Percentiles rank a stretch among this genome's conserved stretches.
These are phyloP conservation scores for Xanthoconium stramineum DNA, from an alignment of 768 basidiomycete species.

Conservation along the genomic window DNA sequence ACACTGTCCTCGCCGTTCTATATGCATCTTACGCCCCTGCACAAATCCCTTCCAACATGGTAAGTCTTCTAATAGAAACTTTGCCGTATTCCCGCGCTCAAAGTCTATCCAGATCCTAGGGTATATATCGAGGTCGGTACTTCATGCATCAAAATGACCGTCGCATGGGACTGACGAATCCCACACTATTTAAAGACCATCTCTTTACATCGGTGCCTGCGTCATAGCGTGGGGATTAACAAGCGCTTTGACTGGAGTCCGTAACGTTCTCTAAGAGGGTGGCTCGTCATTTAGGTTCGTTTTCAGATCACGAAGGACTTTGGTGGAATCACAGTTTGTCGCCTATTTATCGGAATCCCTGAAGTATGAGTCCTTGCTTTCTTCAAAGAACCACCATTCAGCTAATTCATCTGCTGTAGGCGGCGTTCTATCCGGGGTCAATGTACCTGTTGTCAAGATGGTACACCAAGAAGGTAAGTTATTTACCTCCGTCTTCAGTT, in stretches of 20 bases:
- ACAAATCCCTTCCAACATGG: slow-evolving; percentile 69
- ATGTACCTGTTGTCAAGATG: slow-evolving; percentile 48
- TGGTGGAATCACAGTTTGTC: slow-evolving; percentile 51
- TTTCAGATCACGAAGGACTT: slow-evolving; percentile 52
- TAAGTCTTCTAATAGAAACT: slow-evolving; percentile 14
- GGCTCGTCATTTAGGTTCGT: neutral
- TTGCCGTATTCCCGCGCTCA: neutral
- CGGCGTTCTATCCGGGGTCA: slow-evolving; percentile 64
- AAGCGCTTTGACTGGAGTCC: slow-evolving; percentile 59
- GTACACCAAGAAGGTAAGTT: slow-evolving; percentile 44
- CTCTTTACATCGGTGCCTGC: slow-evolving; percentile 57
- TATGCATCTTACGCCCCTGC: slow-evolving; percentile 61
- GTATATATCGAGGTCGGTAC: slow-evolving; percentile 45
- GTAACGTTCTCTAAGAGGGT: neutral
- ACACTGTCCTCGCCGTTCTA: slow-evolving; percentile 48
- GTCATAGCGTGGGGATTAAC: slow-evolving; percentile 63
- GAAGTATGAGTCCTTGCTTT: slow-evolving; percentile 34
- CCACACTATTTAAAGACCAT: slow-evolving; percentile 42
- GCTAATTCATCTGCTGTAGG: slow-evolving; percentile 24
- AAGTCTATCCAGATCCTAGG: slow-evolving; percentile 46
- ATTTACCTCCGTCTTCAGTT: neutral
- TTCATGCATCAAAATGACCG: neutral
- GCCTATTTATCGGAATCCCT: slow-evolving; percentile 61
- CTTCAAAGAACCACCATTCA: neutral
- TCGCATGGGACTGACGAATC: neutral